phyloP scores from a whole-genome alignment of 139 green algal species.

The Chlorella sp. region DNA sequence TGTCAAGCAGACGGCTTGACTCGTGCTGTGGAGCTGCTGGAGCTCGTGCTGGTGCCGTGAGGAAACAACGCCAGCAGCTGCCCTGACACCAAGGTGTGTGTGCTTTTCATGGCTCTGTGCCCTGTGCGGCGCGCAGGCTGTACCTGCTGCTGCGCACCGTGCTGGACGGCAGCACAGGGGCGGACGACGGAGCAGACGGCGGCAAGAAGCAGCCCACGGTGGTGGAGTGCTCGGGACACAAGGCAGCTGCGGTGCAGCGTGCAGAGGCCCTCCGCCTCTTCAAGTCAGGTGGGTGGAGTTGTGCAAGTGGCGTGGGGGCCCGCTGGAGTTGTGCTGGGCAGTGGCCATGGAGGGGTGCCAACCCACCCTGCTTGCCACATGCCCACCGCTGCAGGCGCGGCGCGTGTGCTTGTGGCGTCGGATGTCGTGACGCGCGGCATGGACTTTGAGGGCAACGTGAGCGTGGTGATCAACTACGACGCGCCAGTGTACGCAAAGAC shows the following conservation, averaged over 20 bases:
- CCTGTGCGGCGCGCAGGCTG: slow-evolving; percentile 25
- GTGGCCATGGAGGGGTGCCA: background rate
- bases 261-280: slow-evolving; percentile 39
- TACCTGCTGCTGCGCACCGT: slow-evolving; percentile 53
- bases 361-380: background rate
- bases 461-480: slow-evolving; percentile 89
- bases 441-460: slow-evolving; percentile 59
- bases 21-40: background rate
- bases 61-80: background rate
- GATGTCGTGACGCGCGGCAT: slow-evolving; percentile 88
- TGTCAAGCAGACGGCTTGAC: no score
- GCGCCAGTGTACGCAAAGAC: slow-evolving; percentile 80
- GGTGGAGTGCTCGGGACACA: slow-evolving; percentile 51
- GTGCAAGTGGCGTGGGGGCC: background rate
- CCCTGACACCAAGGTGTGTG: background rate
- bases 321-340: background rate
- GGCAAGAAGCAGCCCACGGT: slow-evolving; percentile 15
- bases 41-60: background rate
- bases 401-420: slow-evolving; percentile 71
- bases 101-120: no score
- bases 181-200: no score
- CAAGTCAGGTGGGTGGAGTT: slow-evolving; percentile 16
- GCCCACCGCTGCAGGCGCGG: background rate
- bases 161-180: slow-evolving; percentile 4
- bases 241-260: slow-evolving; percentile 6